Evolutionary conservation across 768 basidiomycete species (phyloP), one percentile per base, ranked within the genome.

Genomic region (Agaricus blazei): DNA sequence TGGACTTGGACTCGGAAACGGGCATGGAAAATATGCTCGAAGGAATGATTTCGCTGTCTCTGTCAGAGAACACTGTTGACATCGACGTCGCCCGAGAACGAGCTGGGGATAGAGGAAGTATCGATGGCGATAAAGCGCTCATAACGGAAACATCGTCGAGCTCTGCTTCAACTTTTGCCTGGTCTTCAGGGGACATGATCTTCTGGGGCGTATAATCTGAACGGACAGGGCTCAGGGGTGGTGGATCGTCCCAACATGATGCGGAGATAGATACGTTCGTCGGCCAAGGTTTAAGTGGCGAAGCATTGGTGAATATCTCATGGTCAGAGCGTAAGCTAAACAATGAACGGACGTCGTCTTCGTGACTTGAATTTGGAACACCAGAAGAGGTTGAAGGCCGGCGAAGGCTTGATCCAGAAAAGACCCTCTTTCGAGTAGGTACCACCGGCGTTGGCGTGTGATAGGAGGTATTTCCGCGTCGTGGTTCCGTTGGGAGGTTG

Each of bases 111-210:
- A 48, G 62, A 63, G 48, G 63, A 53, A 48, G 61, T 62, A 66
- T 76, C 73, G 42, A 79, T 8, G 56, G 57, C 29, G 57, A 29
- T 19, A 59, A 36, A 15, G 50, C 26, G 29, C 54, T 54, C 36
- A 58, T 15, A 40, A 52, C 19, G n/a, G 60, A 55, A 14, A 34
- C 38, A 9, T 55, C 34, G 34, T 53, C 48, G 29, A 55, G 51
- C 14, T 53, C 51, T 4, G 42, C 82, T 62, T 86, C 85, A 9
- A 87, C 68, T 65, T 76, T 74, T 23, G 81, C 75, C 72, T 86
- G 76, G 54, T 86, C 83, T 15, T 81, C 83, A 24, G 83, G 80
- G 14, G 84, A 82, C 77, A 87, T 77, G 58, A 87, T 88, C 40
- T 79, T 79, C 63, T 85, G 82, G 7, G 84, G 83, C 4, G 70